Percentiles rank a stretch among this genome's conserved stretches.
Conservation (phyloP, 176 grass and related monocot genomes). For the Triticum urartu region DNA sequence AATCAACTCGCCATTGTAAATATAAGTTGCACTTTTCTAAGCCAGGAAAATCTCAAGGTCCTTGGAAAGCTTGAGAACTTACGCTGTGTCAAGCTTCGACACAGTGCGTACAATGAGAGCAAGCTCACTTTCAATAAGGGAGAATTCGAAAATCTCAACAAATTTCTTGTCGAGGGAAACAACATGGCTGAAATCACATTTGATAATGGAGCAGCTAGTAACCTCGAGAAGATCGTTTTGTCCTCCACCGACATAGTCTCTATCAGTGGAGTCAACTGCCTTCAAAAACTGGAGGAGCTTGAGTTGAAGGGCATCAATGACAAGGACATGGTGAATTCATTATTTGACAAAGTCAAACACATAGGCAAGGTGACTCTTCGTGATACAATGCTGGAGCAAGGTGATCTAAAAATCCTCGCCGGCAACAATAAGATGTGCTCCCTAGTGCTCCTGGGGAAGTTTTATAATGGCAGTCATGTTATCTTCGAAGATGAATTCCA, state of each 20-base stretch:
- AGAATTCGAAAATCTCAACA: neutral
- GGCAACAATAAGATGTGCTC: neutral
- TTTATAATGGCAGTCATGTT: too few species aligned
- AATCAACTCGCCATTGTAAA: neutral
- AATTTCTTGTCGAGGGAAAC: neutral
- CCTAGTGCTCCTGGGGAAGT: neutral
- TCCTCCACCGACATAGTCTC: neutral
- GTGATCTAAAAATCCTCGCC: neutral
- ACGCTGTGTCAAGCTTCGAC: neutral
- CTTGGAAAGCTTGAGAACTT: neutral
- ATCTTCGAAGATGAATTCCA: neutral
- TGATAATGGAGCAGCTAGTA: neutral
- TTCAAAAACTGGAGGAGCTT: neutral
- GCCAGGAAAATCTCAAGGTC: neutral
- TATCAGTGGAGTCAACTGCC: neutral
- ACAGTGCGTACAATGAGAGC: fast-evolving
- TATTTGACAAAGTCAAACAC: neutral
- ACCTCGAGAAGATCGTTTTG: neutral
- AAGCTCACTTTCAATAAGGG: neutral
- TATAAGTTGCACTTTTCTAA: neutral
- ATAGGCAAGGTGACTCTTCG: neutral
- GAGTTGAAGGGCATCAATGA: neutral
- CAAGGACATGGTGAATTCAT: neutral
- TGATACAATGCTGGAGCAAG: neutral
- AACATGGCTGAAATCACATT: neutral